Evolutionary conservation across 140 eudicot species (phyloP), one percentile per base, ranked within the genome.

Genomic region (Erigeron philadelphicus): DNA sequence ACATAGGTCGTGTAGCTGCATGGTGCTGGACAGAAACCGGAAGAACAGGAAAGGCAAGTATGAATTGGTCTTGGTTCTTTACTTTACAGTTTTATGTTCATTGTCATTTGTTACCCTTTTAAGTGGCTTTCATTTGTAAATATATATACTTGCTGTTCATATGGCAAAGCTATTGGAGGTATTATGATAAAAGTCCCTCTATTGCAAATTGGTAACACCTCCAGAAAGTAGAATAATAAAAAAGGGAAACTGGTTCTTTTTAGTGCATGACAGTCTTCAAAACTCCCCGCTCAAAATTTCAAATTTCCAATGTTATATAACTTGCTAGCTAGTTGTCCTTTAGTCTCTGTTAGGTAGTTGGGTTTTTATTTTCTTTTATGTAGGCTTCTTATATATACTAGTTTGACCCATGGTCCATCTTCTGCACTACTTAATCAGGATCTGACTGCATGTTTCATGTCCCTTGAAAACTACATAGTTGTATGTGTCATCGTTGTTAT

Each of bases 21-120:
- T 93, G 96, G 98, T 93, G 98, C 69, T 93, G 96, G 98, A 84
- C 95, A 65, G 94, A 89, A 85, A 83, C 94, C 43, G 98, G 98
- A 12, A 88, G 87, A 56, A 79, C 94, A 43, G 96, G 90, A 75
- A 87, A 89, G 96, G 98, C 79, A 88, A 81, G 97, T 70, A 62
- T 70, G 52, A 43, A 42, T 52, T 61, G 43, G 40, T 76, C 71
- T 42, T 58, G 61, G 49, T 21, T 76, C 38, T 31, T 76, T 53
- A 21, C 21, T 52, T 7, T 57, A 48, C 46, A 57, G 50, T 38
- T 57, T 62, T 47, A 13, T 42, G 45, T 45, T 42, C 40, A 11
- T 62, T 57, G 45, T 53, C 42, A 16, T 49, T 19, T 45, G 12
- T 43, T 70, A 23, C 6, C n/a, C 11, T 17, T 38, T 11, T 48